Conservation (phyloP, 345 rosid species). For the Balakata baccata region DNA sequence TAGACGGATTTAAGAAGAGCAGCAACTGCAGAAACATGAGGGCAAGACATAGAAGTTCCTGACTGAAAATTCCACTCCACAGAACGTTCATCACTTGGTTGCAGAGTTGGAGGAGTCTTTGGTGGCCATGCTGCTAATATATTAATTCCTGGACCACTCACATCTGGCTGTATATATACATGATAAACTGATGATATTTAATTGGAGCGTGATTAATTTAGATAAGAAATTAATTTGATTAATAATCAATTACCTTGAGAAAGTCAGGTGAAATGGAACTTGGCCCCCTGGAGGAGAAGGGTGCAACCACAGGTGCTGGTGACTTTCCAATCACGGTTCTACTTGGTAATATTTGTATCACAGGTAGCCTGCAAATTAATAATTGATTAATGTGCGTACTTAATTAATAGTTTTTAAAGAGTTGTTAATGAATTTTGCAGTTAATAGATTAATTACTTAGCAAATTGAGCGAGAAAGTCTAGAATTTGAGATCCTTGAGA, state of each 20-base stretch:
- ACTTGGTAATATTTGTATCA: slow-evolving; percentile 40
- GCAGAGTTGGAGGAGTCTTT: slow-evolving; percentile 43
- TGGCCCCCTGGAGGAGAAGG: slow-evolving; percentile 52
- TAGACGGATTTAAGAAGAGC: slow-evolving; percentile 64
- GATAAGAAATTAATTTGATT: background rate
- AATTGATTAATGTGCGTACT: no score
- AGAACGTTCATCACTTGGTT: slow-evolving; percentile 27
- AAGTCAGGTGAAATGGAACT: slow-evolving; percentile 58
- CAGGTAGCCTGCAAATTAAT: slow-evolving; percentile 27
- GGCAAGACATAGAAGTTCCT: slow-evolving; percentile 78
- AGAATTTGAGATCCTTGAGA: slow-evolving; percentile 48
- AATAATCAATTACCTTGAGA: slow-evolving; percentile 46
- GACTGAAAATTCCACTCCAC: slow-evolving; percentile 60
- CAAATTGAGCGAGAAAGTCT: slow-evolving; percentile 39
- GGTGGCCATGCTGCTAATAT: slow-evolving; percentile 76
- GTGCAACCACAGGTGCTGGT: slow-evolving; percentile 39
- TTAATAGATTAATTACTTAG: slow-evolving; percentile 28
- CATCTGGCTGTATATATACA: slow-evolving; percentile 65
- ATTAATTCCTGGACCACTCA: slow-evolving; percentile 62
- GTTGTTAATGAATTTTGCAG: no score
- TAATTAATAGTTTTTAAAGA: no score
- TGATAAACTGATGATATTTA: no score
- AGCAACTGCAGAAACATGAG: slow-evolving; percentile 62
- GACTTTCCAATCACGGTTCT: slow-evolving; percentile 45
- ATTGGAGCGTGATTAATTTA: no score